Evolutionary conservation across 345 rosid genomes (phyloP), one percentile per base, ranked within the genome.

Genomic region (Geranium rotundifolium): DNA sequence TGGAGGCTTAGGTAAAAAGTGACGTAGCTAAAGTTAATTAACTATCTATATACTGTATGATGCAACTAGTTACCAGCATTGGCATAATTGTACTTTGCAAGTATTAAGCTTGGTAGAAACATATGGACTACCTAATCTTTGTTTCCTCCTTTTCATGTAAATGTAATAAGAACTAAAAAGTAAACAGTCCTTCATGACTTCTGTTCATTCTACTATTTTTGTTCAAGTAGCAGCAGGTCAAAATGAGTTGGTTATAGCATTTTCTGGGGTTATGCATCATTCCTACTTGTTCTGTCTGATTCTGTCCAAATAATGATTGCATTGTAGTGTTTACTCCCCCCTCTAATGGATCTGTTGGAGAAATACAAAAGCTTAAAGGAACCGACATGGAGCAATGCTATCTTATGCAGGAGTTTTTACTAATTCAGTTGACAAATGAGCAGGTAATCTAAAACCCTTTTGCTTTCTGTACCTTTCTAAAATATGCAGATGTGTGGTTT

Each of bases 361-460:
- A 69, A 61, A 72, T 78, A 59, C 68, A 73, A 62, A 79, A 77
- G 69, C 71, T 79, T 58, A 88, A 83, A 46, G 15, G 52, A 46
- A 46, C 16, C 79, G 77, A 83, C 76, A 78, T 67, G 63, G 82
- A 86, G 73, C 84, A 78, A 75, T 92, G 97, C 83, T 89, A 80
- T 73, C 93, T 86, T 3, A 71, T 92, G 84, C 87, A 81, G 83
- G 88, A 80, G 81, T 89, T 85, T 52, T 67, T 92, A 29, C 69
- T 79, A 7, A 52, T 86, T 74, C 79, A 68, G 73, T 73, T 93
- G 77, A 84, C 96, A 50, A 93, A 83, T 72, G 96, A 86, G 75
- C 91, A 88, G 96, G 97, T 92, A 71, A 39, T 67, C 57, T 23
- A n/a, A 37, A 16, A 30, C 52, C 52, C 10, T 58, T 58, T 58